These are phyloP conservation scores for Flaveria floridana DNA, from an alignment of 140 eudicot species.

Conservation along the genomic window DNA sequence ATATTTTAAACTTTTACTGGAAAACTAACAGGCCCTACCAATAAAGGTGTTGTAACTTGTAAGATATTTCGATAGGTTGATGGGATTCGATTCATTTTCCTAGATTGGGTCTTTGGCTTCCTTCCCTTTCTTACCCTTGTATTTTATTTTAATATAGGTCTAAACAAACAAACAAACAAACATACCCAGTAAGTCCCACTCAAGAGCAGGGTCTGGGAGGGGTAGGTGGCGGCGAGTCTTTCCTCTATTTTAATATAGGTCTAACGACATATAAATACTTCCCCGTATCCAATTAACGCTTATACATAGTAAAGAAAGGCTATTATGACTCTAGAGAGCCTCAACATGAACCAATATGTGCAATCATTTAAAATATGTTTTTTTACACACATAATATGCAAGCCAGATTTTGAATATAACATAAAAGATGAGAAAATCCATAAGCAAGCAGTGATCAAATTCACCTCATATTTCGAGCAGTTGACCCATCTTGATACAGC, in stretches of 20 bases:
- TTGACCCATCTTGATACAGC: conserved; percentile 72
- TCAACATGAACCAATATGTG: background rate
- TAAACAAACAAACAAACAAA: too few relatives aligned
- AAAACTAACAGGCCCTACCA: background rate
- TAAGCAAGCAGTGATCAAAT: conserved; percentile 18
- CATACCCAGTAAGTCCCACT: too few relatives aligned
- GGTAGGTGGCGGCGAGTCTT: too few relatives aligned
- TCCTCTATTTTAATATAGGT: background rate
- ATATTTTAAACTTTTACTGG: background rate
- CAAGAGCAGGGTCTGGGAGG: too few relatives aligned
- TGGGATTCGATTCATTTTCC: background rate
- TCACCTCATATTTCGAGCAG: conserved; percentile 90
- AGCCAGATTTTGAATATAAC: background rate
- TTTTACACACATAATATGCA: background rate
- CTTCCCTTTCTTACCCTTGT: background rate
- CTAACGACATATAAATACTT: background rate
- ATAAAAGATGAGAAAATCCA: background rate
- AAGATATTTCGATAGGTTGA: background rate
- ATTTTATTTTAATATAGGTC: background rate
- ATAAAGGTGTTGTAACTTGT: background rate
- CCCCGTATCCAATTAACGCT: background rate
- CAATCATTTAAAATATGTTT: background rate
- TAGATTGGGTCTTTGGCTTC: background rate
- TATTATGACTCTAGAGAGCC: background rate
- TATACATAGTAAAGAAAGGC: background rate